A percentile compares a stretch with the other conserved stretches of the same genome.
Conservation (phyloP, 2,329 filamentous ascomycete species). For the Neonectria ditissima region DNA sequence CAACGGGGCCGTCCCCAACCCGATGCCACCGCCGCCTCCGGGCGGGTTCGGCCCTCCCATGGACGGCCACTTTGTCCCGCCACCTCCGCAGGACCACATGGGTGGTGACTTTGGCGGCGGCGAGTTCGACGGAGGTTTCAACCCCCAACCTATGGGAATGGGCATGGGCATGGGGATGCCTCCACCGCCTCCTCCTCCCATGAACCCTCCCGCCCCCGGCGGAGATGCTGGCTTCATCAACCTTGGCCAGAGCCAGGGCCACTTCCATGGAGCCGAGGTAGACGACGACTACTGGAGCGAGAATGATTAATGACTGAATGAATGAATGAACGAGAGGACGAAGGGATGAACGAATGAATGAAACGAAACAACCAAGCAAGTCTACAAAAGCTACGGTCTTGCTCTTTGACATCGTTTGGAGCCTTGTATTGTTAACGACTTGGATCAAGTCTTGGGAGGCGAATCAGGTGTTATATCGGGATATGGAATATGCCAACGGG, state of each 20-base stretch:
- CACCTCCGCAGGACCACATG: slow-evolving; percentile 35
- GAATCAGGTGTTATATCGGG: slow-evolving; percentile 30
- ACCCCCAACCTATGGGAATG: neutral
- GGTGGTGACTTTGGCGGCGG: slow-evolving; percentile 32
- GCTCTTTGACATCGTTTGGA: slow-evolving; percentile 7
- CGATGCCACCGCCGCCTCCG: slow-evolving; percentile 21
- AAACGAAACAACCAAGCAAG: slow-evolving; percentile 5
- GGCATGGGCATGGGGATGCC: neutral
- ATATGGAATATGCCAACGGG: slow-evolving; percentile 6
- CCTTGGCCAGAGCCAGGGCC: slow-evolving; percentile 37
- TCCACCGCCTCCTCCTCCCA: slow-evolving; percentile 22
- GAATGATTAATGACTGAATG: neutral
- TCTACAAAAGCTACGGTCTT: neutral
- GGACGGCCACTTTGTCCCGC: slow-evolving; percentile 30
- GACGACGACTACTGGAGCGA: slow-evolving; percentile 21
- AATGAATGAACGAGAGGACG: neutral
- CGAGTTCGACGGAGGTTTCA: slow-evolving; percentile 27
- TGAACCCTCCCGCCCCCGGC: slow-evolving; percentile 29
- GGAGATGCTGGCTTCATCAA: slow-evolving; percentile 39
- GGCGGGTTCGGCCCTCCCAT: slow-evolving; percentile 27
- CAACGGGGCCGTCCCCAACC: slow-evolving; percentile 40
- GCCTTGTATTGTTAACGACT: slow-evolving; percentile 32
- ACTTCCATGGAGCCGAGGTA: slow-evolving; percentile 29
- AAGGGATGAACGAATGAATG: slow-evolving; percentile 7
- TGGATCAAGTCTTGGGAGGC: slow-evolving; percentile 25